Percentiles rank a stretch among this genome's conserved stretches.
These are phyloP conservation scores for Mitragyna speciosa DNA, from an alignment of 257 asterid species.

Conservation along the genomic window DNA sequence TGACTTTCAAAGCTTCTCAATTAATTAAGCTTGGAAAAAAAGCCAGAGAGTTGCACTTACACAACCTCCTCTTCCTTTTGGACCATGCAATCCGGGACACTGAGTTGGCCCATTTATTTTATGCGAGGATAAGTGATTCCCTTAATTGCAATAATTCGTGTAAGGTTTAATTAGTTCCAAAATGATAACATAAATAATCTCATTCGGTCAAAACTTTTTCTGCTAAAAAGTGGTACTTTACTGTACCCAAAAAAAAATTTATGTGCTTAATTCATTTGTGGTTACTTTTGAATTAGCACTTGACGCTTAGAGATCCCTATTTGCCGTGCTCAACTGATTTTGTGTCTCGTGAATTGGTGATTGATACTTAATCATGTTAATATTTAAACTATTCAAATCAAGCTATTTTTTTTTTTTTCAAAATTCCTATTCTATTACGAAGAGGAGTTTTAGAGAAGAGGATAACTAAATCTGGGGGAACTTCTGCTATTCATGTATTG, in stretches of 20 bases:
- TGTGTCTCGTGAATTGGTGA: no score
- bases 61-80: neutral
- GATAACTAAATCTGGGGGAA: no score
- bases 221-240: neutral
- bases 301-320: neutral
- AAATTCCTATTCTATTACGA: no score
- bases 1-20: neutral
- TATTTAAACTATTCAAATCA: no score
- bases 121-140: neutral
- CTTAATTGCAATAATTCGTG: no score
- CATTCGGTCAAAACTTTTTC: neutral
- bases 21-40: neutral
- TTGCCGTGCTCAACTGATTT: neutral
- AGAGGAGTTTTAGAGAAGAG: no score
- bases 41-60: neutral
- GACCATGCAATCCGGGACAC: neutral
- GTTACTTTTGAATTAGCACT: neutral
- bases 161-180: no score
- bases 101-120: no score
- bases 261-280: neutral
- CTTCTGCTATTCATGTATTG: no score
- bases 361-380: neutral
- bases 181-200: neutral
- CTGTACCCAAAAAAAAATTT: no score
- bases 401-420: no score